Conservation (phyloP, 345 rosid species). For the Abelmoschus esculentus region DNA sequence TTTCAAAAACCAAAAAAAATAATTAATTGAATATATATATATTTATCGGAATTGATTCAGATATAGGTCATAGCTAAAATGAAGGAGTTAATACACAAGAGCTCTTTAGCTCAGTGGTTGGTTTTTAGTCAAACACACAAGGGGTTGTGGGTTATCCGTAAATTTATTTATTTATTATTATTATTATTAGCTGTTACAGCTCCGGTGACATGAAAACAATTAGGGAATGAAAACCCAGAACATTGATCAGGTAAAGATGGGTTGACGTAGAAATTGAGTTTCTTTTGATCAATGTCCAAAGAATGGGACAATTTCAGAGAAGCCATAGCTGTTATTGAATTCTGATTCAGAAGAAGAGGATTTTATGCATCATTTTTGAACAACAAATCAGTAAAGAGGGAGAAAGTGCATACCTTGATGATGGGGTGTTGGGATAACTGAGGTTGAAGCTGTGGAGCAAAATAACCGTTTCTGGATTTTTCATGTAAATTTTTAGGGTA, state of each 20-base stretch:
- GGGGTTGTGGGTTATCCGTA: no score
- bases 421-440: constrained; percentile 4
- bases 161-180: no score
- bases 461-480: constrained; percentile 3
- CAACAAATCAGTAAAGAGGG: background rate
- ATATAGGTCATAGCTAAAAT: no score
- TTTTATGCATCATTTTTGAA: background rate
- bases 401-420: background rate
- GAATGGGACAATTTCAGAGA: constrained; percentile 40
- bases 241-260: constrained; percentile 29
- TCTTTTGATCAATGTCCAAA: constrained; percentile 47
- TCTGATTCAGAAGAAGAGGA: background rate
- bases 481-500: background rate
- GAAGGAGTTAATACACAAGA: no score
- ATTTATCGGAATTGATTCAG: no score
- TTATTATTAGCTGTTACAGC: no score
- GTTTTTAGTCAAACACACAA: no score
- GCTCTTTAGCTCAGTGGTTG: no score
- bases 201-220: constrained; percentile 18
- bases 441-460: constrained; percentile 15
- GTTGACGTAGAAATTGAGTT: constrained; percentile 31
- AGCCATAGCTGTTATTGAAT: constrained; percentile 30
- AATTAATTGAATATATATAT: no score
- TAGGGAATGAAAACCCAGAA: constrained; percentile 32
- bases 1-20: no score